Percentiles rank a stretch among this genome's conserved stretches.
Evolutionary conservation across 257 asterid genomes (phyloP).

Genomic region (Solanum peruvianum): DNA sequence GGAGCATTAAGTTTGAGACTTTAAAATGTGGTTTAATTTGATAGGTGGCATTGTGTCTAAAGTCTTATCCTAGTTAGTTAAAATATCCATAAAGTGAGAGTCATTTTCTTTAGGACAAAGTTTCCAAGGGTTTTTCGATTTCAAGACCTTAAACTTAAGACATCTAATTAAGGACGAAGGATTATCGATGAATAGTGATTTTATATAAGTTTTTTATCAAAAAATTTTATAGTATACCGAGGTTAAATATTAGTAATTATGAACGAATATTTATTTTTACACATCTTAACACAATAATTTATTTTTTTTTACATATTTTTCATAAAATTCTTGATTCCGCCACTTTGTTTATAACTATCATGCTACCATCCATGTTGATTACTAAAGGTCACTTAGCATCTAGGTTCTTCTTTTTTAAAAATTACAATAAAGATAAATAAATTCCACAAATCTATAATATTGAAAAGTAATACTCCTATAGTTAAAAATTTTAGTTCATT

Average conservation of each 20-base stretch:
- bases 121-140: background rate
- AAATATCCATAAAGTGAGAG: background rate
- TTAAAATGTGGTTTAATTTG: background rate
- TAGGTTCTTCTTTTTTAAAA: background rate
- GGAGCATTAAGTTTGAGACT: background rate
- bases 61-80: background rate
- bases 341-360: no score
- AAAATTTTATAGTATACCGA: accelerated
- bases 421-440: background rate
- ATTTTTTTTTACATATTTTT: background rate
- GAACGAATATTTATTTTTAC: no score
- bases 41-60: background rate
- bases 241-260: no score
- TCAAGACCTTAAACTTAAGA: no score
- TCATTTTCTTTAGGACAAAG: background rate
- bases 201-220: no score
- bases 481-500: background rate
- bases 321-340: background rate
- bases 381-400: background rate
- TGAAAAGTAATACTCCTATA: background rate
- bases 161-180: no score
- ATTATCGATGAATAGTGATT: no score
- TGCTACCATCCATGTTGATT: background rate
- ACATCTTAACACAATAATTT: no score
- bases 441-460: background rate